Evolutionary conservation across 108 stramenopile genomes (phyloP).

Genomic region (Conticribra guillardii): DNA sequence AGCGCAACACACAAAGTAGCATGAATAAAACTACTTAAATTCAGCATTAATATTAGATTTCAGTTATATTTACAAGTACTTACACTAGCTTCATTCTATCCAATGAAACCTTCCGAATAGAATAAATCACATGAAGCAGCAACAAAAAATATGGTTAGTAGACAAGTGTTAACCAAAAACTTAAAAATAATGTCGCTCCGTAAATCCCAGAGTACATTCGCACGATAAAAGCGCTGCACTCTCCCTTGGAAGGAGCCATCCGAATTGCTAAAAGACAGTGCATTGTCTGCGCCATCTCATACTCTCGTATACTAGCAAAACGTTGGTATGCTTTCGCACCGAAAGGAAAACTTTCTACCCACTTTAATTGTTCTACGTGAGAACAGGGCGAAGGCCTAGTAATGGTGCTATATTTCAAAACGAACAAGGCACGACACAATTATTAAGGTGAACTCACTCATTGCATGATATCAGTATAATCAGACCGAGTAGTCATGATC

Average conservation of each 20-base stretch:
- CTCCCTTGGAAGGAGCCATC: background rate
- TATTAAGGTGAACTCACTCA: too few relatives aligned
- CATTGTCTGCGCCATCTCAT: conserved; percentile 44
- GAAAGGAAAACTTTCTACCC: conserved; percentile 45
- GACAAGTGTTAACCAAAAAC: too few relatives aligned
- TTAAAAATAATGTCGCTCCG: conserved; percentile 1
- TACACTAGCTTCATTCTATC: too few relatives aligned
- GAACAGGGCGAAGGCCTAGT: conserved; percentile 41
- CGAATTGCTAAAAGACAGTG: conserved; percentile 7
- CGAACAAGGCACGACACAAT: background rate
- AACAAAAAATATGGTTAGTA: too few relatives aligned
- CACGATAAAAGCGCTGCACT: background rate
- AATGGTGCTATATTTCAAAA: conserved; percentile 25
- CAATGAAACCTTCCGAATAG: too few relatives aligned
- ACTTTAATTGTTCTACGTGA: conserved; percentile 1
- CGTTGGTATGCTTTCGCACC: conserved; percentile 32
- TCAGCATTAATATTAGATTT: too few relatives aligned
- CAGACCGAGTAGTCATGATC: background rate
- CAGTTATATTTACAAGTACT: too few relatives aligned
- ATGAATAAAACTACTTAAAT: too few relatives aligned
- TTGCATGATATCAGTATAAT: too few relatives aligned
- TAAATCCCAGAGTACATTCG: background rate
- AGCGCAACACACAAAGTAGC: too few relatives aligned
- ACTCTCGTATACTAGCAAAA: conserved; percentile 35
- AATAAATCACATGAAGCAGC: too few relatives aligned